Conservation (phyloP, 108 stramenopile genomes). For the Pseudonitzschia multistriata region DNA sequence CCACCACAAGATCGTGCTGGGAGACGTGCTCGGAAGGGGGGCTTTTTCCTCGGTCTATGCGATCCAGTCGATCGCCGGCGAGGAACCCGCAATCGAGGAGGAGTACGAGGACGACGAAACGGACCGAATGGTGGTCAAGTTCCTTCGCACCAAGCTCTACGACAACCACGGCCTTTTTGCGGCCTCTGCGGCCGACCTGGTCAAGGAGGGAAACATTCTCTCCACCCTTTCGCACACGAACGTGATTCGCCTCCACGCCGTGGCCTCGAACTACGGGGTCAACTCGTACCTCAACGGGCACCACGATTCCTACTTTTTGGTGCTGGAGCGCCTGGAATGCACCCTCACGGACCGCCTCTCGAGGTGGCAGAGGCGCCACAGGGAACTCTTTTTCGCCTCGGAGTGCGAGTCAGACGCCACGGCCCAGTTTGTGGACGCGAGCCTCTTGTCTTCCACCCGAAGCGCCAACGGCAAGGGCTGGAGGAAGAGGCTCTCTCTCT, state of each 20-base stretch:
- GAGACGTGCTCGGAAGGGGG: slow-evolving; percentile 61
- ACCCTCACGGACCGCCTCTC: slow-evolving; percentile 42
- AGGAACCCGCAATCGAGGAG: not conserved
- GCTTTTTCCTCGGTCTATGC: slow-evolving; percentile 67
- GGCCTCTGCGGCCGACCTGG: slow-evolving; percentile 34
- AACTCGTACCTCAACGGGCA: slow-evolving; percentile 17
- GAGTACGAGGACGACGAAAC: not conserved
- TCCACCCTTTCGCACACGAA: slow-evolving; percentile 2
- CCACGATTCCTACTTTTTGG: slow-evolving; percentile 49
- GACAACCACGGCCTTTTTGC: slow-evolving; percentile 31
- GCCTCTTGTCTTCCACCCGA: not conserved
- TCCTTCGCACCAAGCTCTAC: slow-evolving; percentile 22
- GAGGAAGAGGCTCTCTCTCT: not conserved
- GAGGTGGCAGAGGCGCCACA: slow-evolving; percentile 29
- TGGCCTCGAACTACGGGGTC: slow-evolving; percentile 1
- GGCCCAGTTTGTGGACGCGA: not conserved
- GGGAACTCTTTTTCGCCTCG: not conserved
- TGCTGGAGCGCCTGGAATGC: slow-evolving; percentile 42
- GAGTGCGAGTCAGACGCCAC: not conserved
- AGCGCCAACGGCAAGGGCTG: not conserved
- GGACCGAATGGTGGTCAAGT: slow-evolving; percentile 21
- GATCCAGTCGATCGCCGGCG: slow-evolving; percentile 18
- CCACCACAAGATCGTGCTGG: slow-evolving; percentile 41
- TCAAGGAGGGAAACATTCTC: slow-evolving; percentile 32
- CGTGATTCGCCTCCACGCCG: slow-evolving; percentile 16